Evolutionary conservation across 305 asterid genomes (phyloP), one percentile per base, ranked within the genome.

Genomic region (Petunia hybrid): DNA sequence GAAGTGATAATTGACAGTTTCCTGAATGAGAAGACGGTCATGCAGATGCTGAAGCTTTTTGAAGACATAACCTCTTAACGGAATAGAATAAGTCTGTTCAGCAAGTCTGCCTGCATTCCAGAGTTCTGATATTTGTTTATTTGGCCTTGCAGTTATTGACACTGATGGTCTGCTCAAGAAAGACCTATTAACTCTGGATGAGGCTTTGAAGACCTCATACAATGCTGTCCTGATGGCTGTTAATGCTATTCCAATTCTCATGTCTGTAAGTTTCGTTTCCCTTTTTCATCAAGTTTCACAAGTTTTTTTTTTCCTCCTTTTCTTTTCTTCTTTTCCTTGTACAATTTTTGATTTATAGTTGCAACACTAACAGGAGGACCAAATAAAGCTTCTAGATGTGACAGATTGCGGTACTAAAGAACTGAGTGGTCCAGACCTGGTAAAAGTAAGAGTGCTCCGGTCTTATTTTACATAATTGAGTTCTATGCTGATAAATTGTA

Each of bases 121-220:
- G 39, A 67, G 40, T 67, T 8, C 16, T 80, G 77, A 80, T 80
- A 51, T 22, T 63, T 79, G 53, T 53, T 48, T 48, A 79, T 64
- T 79, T 65, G 51, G 76, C 74, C 80, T 38, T 89, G 91, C 95
- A 96, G 99, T 88, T 89, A 90, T 96, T 84, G 98, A 96, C 80
- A 93, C 99, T 82, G 97, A 96, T 85, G 82, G 91, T 22, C 98
- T 96, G 84, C 93, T 96, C 39, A 92, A 91, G 71, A 94, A 91
- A 88, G 98, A 96, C 87, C 84, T 93, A 84, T 92, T 96, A 64
- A 96, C 99, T 69, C 89, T 96, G 82, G 99, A 96, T 82, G 99
- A 96, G 91, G 98, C 99, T 74, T 82, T 92, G 84, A 93, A 86
- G 88, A 90, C 97, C 82, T 90, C 94, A 46, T 89, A 92, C 60